Evolutionary conservation across 2,329 filamentous ascomycete genomes (phyloP).

Genomic region (Zasmidium angulare): DNA sequence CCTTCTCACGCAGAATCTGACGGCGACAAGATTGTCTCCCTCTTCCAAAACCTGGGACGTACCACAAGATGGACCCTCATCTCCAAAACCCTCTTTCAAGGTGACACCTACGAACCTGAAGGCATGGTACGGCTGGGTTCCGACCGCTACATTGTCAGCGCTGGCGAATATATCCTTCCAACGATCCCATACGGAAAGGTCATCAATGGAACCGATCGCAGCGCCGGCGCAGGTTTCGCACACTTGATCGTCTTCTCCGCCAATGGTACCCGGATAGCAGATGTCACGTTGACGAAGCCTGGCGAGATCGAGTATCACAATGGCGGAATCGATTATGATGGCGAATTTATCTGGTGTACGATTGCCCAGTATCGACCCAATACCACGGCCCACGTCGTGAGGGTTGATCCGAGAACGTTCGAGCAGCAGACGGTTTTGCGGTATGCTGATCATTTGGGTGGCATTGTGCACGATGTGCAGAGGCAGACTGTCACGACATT

Average conservation of each 20-base stretch:
- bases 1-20: conserved; percentile 37
- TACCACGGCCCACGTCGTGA: conserved; percentile 46
- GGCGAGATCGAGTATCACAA: conserved; percentile 48
- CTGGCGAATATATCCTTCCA: conserved; percentile 43
- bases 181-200: neutral
- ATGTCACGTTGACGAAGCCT: conserved; percentile 44
- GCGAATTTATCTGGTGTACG: conserved; percentile 48
- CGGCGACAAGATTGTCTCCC: conserved; percentile 39
- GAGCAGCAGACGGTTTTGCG: conserved; percentile 35
- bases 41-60: conserved; percentile 40
- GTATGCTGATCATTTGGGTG: conserved; percentile 48
- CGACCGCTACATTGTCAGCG: conserved; percentile 48
- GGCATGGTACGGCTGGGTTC: conserved; percentile 47
- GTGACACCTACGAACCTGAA: conserved; percentile 51
- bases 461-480: conserved; percentile 44
- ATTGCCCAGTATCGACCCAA: conserved; percentile 51
- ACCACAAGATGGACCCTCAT: conserved; percentile 47
- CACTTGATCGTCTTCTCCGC: conserved; percentile 49
- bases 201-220: conserved; percentile 1
- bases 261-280: conserved; percentile 44
- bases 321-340: conserved; percentile 53
- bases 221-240: conserved; percentile 38
- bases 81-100: conserved; percentile 44
- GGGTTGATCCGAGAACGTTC: conserved; percentile 40
- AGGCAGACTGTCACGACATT: conserved; percentile 41